These are phyloP conservation scores for Hirschioporus abietinus DNA, from an alignment of 768 basidiomycete genomes.

Conservation along the genomic window DNA sequence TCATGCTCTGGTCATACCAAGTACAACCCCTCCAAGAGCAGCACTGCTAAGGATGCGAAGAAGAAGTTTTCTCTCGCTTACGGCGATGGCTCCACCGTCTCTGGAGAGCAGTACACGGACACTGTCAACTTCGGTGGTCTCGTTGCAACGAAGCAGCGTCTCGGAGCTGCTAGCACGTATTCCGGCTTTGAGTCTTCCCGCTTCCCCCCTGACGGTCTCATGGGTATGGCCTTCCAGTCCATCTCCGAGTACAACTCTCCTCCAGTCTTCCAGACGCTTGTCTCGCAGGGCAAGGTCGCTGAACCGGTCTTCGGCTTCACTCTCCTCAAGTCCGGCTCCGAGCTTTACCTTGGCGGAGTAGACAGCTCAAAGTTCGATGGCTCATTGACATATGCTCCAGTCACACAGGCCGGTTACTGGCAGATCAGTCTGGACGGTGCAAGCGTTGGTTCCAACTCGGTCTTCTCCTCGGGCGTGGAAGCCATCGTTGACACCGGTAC, in stretches of 20 bases:
- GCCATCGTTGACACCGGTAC: slow-evolving; percentile 35
- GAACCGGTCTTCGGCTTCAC: slow-evolving; percentile 44
- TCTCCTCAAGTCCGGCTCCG: slow-evolving; percentile 22
- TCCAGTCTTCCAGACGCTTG: slow-evolving; percentile 42
- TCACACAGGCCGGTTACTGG: slow-evolving; percentile 29
- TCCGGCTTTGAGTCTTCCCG: slow-evolving; percentile 12
- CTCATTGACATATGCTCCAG: slow-evolving; percentile 19
- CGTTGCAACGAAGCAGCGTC: slow-evolving; percentile 19
- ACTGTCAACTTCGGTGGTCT: slow-evolving; percentile 31
- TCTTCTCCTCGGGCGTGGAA: slow-evolving; percentile 21
- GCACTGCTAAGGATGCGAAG: slow-evolving; percentile 22
- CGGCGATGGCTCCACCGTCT: slow-evolving; percentile 37
- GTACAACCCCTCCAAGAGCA: slow-evolving; percentile 30
- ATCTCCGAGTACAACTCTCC: slow-evolving; percentile 30
- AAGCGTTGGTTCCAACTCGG: slow-evolving; percentile 18
- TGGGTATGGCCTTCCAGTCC: slow-evolving; percentile 39
- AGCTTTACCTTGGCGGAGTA: slow-evolving; percentile 22
- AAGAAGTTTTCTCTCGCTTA: slow-evolving; percentile 33
- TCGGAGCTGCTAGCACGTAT: slow-evolving; percentile 25
- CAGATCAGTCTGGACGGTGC: slow-evolving; percentile 26
- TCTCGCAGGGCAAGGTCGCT: slow-evolving; percentile 28
- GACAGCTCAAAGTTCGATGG: slow-evolving; percentile 20
- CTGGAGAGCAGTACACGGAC: slow-evolving; percentile 36
- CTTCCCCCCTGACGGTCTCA: slow-evolving; percentile 25
- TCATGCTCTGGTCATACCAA: slow-evolving; percentile 29